Base-by-base conservation (phyloP, 208 protist genomes). In the Leptomonas seymouri region DNA sequence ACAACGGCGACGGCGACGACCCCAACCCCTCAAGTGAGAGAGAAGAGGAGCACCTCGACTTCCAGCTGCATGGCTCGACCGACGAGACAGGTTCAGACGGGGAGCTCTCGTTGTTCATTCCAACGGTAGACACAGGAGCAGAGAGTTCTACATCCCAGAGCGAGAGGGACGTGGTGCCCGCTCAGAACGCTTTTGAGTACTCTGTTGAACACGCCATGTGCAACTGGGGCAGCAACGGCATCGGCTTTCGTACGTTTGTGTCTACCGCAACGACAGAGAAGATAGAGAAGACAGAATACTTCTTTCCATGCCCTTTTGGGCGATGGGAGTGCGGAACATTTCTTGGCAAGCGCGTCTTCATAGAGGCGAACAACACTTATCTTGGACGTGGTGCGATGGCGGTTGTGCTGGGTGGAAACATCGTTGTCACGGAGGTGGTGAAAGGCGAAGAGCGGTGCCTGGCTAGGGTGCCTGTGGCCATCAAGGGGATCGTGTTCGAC, bases 261-360 rank as follows among this genome's bases (percentile, higher is more conserved):
- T n/a, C 63, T 18, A 6, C 12, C 23, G 49, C 28, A n/a, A 34
- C 15, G 30, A 48, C n/a, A 12, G 48, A 48, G 3, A 48, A 42
- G 42, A 39, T 28, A 16, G 57, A 57, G 28, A 57, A 44, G 15
- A 5, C 23, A 2, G 41, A 53, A 12, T 1, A 62, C 0, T 28
- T 67, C 20, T 77, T 71, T 57, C 65, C 71, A 0, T 48, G 46
- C n/a, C 30, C 48, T 20, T 34, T 31, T 20, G 58, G 71, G 15
- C 71, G 41, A 16, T 77, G 71, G 71, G 71, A 77, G 21, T 77
- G 71, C 21, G 71, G 71, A 25, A 77, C 56, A 15, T 77, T 71
- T 27, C 18, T 36, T 23, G 71, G 58, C n/a, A 65, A 67, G 30
- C 71, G 64, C 7, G 65, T 77, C 28, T 71, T 62, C 23, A 28